phyloP scores from a whole-genome alignment of 1,284 basidiomycete species.

The Abortiporus biennis region DNA sequence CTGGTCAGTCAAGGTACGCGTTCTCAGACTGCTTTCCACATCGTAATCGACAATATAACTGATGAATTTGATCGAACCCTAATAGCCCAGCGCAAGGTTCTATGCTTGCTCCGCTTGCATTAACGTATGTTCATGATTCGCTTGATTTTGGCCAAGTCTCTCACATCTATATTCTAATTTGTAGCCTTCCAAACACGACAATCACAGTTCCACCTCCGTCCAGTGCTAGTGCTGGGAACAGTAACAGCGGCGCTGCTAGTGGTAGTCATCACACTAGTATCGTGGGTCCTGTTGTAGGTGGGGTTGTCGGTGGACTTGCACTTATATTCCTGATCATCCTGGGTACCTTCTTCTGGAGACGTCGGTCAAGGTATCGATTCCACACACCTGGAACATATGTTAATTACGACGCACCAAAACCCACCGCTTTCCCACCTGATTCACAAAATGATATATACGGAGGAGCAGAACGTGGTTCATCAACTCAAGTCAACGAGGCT shows the following conservation, averaged over 20 bases:
- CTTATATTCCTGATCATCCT: background rate
- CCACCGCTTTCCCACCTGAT: no score
- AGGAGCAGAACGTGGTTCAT: no score
- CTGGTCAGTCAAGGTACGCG: background rate
- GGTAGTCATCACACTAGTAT: background rate
- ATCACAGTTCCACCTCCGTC: background rate
- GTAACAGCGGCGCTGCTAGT: background rate
- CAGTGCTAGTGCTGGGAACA: no score
- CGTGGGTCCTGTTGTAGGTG: conserved; percentile 3
- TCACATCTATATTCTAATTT: no score
- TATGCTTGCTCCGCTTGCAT: conserved; percentile 10
- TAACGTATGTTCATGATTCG: conserved; percentile 9
- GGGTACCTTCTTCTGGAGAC: conserved; percentile 1
- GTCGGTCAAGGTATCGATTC: conserved; percentile 1
- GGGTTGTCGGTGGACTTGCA: conserved; percentile 3
- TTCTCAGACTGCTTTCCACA: background rate
- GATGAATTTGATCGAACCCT: no score
- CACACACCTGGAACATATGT: no score
- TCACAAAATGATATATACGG: no score
- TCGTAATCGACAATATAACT: no score
- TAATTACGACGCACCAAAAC: no score
- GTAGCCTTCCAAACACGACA: background rate
- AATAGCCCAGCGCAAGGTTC: conserved; percentile 9
- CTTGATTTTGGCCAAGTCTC: no score
- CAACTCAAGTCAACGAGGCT: no score